phyloP scores from a whole-genome alignment of 148 eudicot genomes.

The Vaccinium darrowii region DNA sequence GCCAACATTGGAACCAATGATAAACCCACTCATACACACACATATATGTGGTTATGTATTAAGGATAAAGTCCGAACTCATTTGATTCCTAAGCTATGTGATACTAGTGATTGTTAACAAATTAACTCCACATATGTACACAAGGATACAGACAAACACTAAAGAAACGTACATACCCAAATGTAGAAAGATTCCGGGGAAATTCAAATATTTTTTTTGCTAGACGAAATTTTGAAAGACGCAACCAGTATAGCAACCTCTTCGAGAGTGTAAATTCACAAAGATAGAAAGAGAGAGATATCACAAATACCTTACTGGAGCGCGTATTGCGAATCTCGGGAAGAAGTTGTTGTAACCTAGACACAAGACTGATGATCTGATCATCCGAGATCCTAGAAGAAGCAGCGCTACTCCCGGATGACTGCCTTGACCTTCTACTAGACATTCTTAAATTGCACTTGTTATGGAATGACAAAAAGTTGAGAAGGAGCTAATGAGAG shows the following conservation, averaged over 20 bases:
- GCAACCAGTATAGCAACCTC: too few species aligned
- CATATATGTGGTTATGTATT: not conserved
- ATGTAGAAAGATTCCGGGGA: not conserved
- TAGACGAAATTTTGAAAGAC: too few species aligned
- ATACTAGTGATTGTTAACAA: not conserved
- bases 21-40: not conserved
- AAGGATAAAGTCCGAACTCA: not conserved
- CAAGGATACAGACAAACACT: not conserved
- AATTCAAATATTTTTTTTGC: too few species aligned
- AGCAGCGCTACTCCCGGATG: constrained; percentile 32
- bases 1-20: too few species aligned
- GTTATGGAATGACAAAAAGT: not conserved
- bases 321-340: constrained; percentile 76
- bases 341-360: constrained; percentile 75
- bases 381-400: constrained; percentile 64
- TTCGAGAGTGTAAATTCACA: not conserved
- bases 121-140: not conserved
- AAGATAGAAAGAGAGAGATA: not conserved
- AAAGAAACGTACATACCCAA: not conserved
- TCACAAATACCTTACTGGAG: constrained; percentile 49
- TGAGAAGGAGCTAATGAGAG: not conserved
- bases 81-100: not conserved
- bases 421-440: constrained; percentile 66
- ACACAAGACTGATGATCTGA: constrained; percentile 68
- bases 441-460: constrained; percentile 48